Base-by-base conservation (phyloP, 257 asterid species). In the Nemophila menziesii region DNA sequence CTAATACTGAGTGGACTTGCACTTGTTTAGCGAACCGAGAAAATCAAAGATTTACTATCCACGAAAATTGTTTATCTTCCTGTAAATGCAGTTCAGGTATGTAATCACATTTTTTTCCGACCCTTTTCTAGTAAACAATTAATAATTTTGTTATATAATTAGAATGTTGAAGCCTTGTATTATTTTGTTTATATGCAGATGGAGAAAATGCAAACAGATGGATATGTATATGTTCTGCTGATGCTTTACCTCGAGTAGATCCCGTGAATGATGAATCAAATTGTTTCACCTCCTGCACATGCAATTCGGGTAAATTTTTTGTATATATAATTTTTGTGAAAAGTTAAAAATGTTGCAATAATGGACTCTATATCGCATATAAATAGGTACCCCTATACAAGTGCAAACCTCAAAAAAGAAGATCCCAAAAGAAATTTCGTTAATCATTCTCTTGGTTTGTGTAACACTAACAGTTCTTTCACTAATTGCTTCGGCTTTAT, bases 21-120 rank as follows among this genome's bases (percentile, higher is more conserved):
- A 68, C 69, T n/a, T 90, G 99, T 62, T 70, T 70, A 38, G 48
- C 61, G 16, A 74, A n/a, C 17, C 70, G 60, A 40, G 65, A 43
- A 22, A 70, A 63, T 68, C 46, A 52, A 26, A 64, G 54, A 49
- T 46, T 62, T 50, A 16, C 42, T 12, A 36, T 68, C 39, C 69
- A 55, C 1, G 70, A 50, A 60, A 75, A 70, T 62, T 90, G 96
- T 70, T 90, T 89, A 39, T 60, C 94, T 19, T 73, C 94, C 55
- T 90, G 99, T 59, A 52, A 65, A 42, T 85, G 99, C 75, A 73
- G 61, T 66, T 74, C 66, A 14, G 94, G 96, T 90, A 81, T 53
- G 45, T 17, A 51, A 22, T 51, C 42, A 29, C 27, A 13, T 6
- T 4, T 46, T 23, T 33, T 21, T 43, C 19, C 27, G 16, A 16